phyloP scores from a whole-genome alignment of 2,329 filamentous ascomycete genomes.

The Sarocladium kiliense region DNA sequence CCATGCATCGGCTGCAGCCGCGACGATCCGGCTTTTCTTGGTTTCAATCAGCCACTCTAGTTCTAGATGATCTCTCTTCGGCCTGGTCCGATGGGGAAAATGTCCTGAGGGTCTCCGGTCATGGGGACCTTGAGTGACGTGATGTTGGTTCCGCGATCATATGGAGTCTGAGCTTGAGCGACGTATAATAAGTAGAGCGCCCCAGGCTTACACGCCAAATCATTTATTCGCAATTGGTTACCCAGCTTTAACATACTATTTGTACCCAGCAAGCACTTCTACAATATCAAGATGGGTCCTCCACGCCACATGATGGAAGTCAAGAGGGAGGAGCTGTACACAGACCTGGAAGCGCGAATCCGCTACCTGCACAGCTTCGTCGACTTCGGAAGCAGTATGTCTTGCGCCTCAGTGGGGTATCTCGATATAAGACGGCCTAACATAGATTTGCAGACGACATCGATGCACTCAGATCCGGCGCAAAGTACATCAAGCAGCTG shows the following conservation, averaged over 20 bases:
- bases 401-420: background rate
- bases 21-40: background rate
- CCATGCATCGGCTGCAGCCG: background rate
- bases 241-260: background rate
- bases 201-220: background rate
- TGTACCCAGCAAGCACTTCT: background rate
- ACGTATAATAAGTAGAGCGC: background rate
- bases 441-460: constrained; percentile 54
- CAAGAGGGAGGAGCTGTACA: constrained; percentile 67
- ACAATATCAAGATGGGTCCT: constrained; percentile 19
- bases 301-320: constrained; percentile 50
- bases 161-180: too few species aligned
- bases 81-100: background rate
- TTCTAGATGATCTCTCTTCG: background rate
- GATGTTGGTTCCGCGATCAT: background rate
- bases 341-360: constrained; percentile 62
- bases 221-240: background rate
- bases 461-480: constrained; percentile 61
- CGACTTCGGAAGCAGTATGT: constrained; percentile 65
- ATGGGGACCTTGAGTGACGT: background rate
- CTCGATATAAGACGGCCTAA: background rate
- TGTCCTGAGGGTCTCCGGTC: background rate
- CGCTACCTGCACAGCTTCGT: constrained; percentile 71
- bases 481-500: constrained; percentile 75
- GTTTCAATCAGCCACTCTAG: background rate